These are phyloP conservation scores for Trichoderma asperellum DNA, from an alignment of 2,329 filamentous ascomycete species.

Conservation along the genomic window DNA sequence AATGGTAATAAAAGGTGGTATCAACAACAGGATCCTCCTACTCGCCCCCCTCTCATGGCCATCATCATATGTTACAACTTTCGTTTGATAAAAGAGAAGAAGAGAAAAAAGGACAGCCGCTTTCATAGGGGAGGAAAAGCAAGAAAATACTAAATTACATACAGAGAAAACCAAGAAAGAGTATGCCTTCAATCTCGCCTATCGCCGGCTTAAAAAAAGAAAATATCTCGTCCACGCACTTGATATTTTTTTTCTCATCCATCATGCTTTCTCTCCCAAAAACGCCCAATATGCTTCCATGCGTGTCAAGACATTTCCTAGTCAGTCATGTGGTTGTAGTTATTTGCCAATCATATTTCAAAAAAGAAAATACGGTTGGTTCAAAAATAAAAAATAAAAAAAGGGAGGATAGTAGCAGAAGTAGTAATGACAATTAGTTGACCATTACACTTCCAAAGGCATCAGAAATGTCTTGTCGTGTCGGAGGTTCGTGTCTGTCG, in stretches of 20 bases:
- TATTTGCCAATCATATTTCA: slow-evolving; percentile 24
- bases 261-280: slow-evolving; percentile 26
- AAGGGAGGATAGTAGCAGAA: slow-evolving; percentile 13
- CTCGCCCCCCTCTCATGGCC: slow-evolving; percentile 16
- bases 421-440: slow-evolving; percentile 32
- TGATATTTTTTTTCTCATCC: slow-evolving; percentile 7
- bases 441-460: slow-evolving; percentile 63
- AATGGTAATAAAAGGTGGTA: slow-evolving; percentile 18
- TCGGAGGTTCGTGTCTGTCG: slow-evolving; percentile 48
- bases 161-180: slow-evolving; percentile 15
- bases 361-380: neutral
- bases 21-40: slow-evolving; percentile 8
- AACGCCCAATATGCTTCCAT: slow-evolving; percentile 41
- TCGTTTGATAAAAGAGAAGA: neutral
- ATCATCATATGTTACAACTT: slow-evolving; percentile 14
- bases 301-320: slow-evolving; percentile 53
- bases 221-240: neutral
- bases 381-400: neutral
- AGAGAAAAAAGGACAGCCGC: slow-evolving; percentile 15
- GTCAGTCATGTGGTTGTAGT: slow-evolving; percentile 24
- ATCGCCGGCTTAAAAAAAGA: neutral
- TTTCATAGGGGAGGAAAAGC: slow-evolving; percentile 13
- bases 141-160: slow-evolving; percentile 22
- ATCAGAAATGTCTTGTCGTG: slow-evolving; percentile 57
- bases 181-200: slow-evolving; percentile 13